phyloP scores from a whole-genome alignment of 2,329 filamentous ascomycete genomes.

The Magnaporthales sp. region DNA sequence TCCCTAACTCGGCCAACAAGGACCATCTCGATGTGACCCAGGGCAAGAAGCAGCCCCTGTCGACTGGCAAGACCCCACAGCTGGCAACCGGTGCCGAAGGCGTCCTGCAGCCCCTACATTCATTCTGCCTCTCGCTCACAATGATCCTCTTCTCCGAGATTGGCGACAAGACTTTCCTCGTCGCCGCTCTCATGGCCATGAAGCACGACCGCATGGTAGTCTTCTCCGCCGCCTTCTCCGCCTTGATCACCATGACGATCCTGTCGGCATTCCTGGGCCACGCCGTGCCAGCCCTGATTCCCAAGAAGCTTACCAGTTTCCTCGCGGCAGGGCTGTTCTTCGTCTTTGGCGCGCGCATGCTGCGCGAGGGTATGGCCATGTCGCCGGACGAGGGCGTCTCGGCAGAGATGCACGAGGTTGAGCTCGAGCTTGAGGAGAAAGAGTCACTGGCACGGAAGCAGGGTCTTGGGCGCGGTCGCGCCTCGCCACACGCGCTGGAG shows the following conservation, averaged over 20 bases:
- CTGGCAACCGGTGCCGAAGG: constrained; percentile 33
- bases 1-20: constrained; percentile 57
- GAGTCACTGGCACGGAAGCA: constrained; percentile 66
- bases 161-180: constrained; percentile 96
- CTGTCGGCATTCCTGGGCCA: constrained; percentile 89
- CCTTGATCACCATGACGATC: constrained; percentile 88
- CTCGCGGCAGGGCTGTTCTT: constrained; percentile 80
- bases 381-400: constrained; percentile 79
- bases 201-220: constrained; percentile 89
- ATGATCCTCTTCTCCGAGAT: constrained; percentile 98
- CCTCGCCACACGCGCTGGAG: constrained; percentile 71
- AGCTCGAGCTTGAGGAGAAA: constrained; percentile 87
- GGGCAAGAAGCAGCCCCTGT: constrained; percentile 14
- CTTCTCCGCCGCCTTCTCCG: constrained; percentile 89
- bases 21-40: constrained; percentile 49
- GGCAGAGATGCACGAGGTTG: constrained; percentile 98
- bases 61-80: constrained; percentile 17
- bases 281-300: constrained; percentile 80
- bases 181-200: constrained; percentile 98
- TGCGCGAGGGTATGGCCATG: constrained; percentile 85
- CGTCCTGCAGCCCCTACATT: constrained; percentile 75
- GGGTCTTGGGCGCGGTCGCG: constrained; percentile 38
- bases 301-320: constrained; percentile 84
- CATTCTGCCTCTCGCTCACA: constrained; percentile 82
- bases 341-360: constrained; percentile 75